Percentiles rank a stretch among this genome's conserved stretches.
phyloP scores from a whole-genome alignment of 2,329 filamentous ascomycete genomes.

The Fusarium pilosicola region DNA sequence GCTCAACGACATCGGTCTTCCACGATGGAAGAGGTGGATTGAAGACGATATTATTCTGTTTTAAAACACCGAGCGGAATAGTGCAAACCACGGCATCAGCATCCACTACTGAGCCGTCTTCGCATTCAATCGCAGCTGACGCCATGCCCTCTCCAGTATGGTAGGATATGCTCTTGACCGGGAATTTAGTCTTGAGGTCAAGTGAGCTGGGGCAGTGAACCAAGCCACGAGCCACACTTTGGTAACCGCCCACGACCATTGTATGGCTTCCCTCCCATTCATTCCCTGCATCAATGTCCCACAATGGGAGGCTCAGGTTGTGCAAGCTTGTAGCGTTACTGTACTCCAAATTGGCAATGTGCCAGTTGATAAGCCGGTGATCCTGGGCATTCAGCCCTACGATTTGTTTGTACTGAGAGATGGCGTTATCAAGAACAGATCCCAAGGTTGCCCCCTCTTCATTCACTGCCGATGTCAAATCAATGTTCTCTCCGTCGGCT shows the following conservation, averaged over 20 bases:
- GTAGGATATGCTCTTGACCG: conserved; percentile 77
- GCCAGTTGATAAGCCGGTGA: conserved; percentile 94
- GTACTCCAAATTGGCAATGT: conserved; percentile 97
- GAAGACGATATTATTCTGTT: conserved; percentile 83
- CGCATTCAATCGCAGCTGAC: conserved; percentile 74
- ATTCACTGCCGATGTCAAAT: conserved; percentile 73
- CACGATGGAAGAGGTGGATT: conserved; percentile 88
- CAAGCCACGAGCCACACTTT: conserved; percentile 88
- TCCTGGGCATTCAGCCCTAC: conserved; percentile 87
- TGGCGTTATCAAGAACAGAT: conserved; percentile 90
- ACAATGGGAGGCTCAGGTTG: conserved; percentile 86
- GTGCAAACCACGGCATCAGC: conserved; percentile 95
- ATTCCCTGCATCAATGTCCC: conserved; percentile 98
- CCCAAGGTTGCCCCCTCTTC: conserved; percentile 79
- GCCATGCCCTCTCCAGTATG: conserved; percentile 60
- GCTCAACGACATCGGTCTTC: conserved; percentile 82
- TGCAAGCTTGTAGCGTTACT: conserved; percentile 92
- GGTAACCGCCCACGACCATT: conserved; percentile 93
- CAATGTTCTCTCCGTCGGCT: conserved; percentile 72
- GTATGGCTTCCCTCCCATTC: conserved; percentile 96
- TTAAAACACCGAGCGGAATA: conserved; percentile 89
- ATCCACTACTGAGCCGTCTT: conserved; percentile 78
- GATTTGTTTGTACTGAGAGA: conserved; percentile 85
- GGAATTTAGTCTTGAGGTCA: conserved; percentile 77
- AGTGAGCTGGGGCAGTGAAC: conserved; percentile 80